phyloP scores from a whole-genome alignment of 805 yeast species.

The Suhomyces canberraensis region DNA sequence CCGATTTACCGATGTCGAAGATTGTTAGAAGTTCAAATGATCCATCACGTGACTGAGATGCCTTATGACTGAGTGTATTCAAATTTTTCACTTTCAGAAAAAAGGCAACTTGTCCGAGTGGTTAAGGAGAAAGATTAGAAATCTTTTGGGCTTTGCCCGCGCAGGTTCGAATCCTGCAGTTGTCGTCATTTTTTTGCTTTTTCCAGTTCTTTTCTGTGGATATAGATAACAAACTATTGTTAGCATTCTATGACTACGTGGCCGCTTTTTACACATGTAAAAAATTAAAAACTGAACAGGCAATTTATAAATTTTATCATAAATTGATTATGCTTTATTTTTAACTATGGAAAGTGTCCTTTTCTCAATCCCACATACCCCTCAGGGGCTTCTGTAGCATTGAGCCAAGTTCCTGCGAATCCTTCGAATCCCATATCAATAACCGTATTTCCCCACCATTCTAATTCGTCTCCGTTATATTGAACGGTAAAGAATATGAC shows the following conservation, averaged over 20 bases:
- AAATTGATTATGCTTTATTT: no score
- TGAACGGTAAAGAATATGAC: constrained; percentile 55
- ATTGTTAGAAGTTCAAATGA: neutral
- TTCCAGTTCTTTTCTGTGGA: no score
- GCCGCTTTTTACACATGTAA: no score
- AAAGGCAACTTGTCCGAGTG: constrained; percentile 54
- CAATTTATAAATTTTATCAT: no score
- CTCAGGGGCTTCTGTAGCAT: constrained; percentile 18
- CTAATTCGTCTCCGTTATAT: constrained; percentile 38
- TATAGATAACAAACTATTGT: no score
- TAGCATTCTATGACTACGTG: no score
- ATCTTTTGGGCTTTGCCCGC: constrained; percentile 63
- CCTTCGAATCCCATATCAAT: constrained; percentile 37
- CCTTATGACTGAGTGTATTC: no score
- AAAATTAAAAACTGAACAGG: no score
- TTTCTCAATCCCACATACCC: constrained; percentile 31
- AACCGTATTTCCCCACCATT: constrained; percentile 65
- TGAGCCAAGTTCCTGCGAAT: constrained; percentile 26
- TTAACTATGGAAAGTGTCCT: constrained; percentile 24
- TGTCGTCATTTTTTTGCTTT: constrained; percentile 40
- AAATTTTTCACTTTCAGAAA: no score
- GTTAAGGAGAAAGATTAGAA: constrained; percentile 58
- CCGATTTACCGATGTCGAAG: no score
- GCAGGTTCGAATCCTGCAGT: constrained; percentile 63
- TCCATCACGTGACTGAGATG: no score